Percentiles rank a stretch among this genome's conserved stretches.
phyloP scores from a whole-genome alignment of 108 stramenopile genomes.

The Pseudonitzschia delicatissima region DNA sequence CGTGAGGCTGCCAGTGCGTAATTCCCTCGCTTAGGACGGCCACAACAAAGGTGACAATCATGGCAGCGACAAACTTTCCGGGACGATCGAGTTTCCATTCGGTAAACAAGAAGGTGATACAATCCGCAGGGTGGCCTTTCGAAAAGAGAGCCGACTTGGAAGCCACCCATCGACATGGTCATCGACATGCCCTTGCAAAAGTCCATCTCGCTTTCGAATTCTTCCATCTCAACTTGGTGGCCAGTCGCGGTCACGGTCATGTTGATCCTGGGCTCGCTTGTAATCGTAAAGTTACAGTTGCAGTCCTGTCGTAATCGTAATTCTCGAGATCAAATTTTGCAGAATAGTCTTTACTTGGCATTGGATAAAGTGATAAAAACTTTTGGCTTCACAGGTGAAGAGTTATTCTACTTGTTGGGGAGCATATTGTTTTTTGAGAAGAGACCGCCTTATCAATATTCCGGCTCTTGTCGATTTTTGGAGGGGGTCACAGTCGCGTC shows the following conservation, averaged over 20 bases:
- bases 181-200: constrained; percentile 38
- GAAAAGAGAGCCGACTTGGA: constrained; percentile 31
- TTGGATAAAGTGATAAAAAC: too few species aligned
- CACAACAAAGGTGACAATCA: constrained; percentile 23
- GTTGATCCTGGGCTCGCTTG: background rate
- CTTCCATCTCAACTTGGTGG: background rate
- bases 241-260: background rate
- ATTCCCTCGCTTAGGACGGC: constrained; percentile 29
- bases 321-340: too few species aligned
- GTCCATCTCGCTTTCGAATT: background rate
- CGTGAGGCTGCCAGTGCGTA: background rate
- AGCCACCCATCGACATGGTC: constrained; percentile 37
- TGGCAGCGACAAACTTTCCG: constrained; percentile 28
- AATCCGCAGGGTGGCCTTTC: constrained; percentile 12
- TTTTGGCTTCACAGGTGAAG: too few species aligned
- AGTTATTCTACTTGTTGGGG: too few species aligned
- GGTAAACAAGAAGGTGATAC: constrained; percentile 27
- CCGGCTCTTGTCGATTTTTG: too few species aligned
- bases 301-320: too few species aligned
- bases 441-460: too few species aligned
- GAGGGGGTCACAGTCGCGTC: too few species aligned
- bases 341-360: too few species aligned
- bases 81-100: constrained; percentile 24
- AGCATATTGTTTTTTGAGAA: too few species aligned
- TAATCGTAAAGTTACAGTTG: too few species aligned